Evolutionary conservation across 164 flowering plant genomes (phyloP), one percentile per base, ranked within the genome.

Genomic region (Warburgia ugandensis): DNA sequence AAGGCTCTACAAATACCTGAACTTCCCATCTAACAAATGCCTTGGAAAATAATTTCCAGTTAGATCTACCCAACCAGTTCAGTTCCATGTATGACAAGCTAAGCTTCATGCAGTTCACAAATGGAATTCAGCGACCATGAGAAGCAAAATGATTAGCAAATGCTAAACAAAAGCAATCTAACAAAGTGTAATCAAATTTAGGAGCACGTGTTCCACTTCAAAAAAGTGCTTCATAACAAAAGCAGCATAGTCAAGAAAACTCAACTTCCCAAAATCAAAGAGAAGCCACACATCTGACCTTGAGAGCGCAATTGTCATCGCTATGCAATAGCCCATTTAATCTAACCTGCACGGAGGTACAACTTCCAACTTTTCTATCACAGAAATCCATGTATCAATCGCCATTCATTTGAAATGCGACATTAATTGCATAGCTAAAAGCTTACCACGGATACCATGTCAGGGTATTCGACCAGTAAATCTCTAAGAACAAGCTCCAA

Each of bases 401-500:
- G 19, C 27, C 14, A 14, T 17, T 6, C 13, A 28, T 12, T 17
- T 26, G 16, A 0, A 19, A 28, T 27, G 16, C 17, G 4, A n/a
- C 21, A 10, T 32, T 9, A 49, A 49, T 19, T 7, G 26, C 29
- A 21, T 11, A 50, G 25, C 29, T 14, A 28, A 54, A 48, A 0
- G 8, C 75, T 48, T 86, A 91, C 97, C 81, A 83, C 74, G 12
- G 90, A 73, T 56, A 87, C 70, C 69, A 74, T 56, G 48, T 92
- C 90, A 25, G 81, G 76, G 62, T 67, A 65, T 47, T 83, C 85
- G 39, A 38, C 55, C 63, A 76, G 61, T 29, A 87, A 59, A 60
- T 85, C 94, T 33, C 52, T 50, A 9, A 92, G 69, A 59, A 87
- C 96, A 56, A 87, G 90, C 56, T 87, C 96, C 76, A 92, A 63